Evolutionary conservation across 257 asterid genomes (phyloP), one percentile per base, ranked within the genome.

Genomic region (Coffea eugenioides): DNA sequence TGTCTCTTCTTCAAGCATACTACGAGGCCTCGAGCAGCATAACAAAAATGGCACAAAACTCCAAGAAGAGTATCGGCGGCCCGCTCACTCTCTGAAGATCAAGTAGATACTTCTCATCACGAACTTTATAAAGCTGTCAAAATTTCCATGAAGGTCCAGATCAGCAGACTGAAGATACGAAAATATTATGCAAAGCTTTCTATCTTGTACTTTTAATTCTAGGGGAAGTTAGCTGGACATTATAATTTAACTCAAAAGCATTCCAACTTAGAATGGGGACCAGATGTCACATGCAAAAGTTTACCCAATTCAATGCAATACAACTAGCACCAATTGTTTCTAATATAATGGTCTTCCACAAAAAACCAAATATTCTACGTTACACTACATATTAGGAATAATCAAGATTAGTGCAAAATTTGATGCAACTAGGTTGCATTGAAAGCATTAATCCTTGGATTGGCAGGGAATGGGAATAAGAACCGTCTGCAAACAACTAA

Each of bases 61-160:
- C 98, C 85, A 95, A 86, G 92, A 95, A 95, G 79, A 95, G 96
- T 71, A 95, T 81, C 62, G 89, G 97, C 0, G 97, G 94, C n/a
- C 99, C 99, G 20, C 88, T 90, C 36, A 95, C 84, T 90, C 98
- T 89, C 91, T 95, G 99, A 66, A 93, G 81, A 88, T 95, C 98
- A 45, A 95, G 96, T 85, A 95, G 76, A 80, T 92, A 91, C 83
- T 89, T 93, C 65, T 88, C 95, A 0, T 95, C 97, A 66, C 86
- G 87, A 59, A 90, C 91, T 80, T 92, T 95, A 91, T 91, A 95
- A 61, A 95, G 98, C 99, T 95, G 96, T 80, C 81, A 74, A 70
- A 79, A 45, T 54, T 25, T 82, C 81, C 75, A 80, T 41, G 62
- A 56, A 80, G 65, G 69, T 77, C 36, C 78, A 34, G 64, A 74